Evolutionary conservation across 257 asterid species (phyloP), one percentile per base, ranked within the genome.

Genomic region (Salvia splendens): DNA sequence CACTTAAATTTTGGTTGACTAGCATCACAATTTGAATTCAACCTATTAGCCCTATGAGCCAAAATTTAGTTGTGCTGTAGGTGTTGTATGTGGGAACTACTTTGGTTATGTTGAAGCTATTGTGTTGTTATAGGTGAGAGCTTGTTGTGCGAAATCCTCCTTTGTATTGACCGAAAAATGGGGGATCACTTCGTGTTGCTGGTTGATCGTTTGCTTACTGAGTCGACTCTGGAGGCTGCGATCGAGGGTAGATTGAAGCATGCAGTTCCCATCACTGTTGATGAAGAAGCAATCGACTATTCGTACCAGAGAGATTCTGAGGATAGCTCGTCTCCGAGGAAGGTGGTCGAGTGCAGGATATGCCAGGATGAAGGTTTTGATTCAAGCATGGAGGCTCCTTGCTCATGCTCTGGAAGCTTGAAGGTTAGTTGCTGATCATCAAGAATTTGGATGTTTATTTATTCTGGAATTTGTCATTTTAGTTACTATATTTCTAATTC

Each of bases 121-220:
- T 70, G 74, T 67, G 33, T 69, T 62, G 12, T 68, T 50, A 28
- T 58, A 77, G 82, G 74, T 33, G 42, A 64, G 46, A 20, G 62
- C 40, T 72, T 49, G 9, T 66, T 4, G 55, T 52, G 3, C 38
- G 42, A 48, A 28, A 63, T 52, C 41, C 59, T 36, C 47, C 28
- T 41, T 67, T 15, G 17, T 64, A 24, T 45, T 11, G 51, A 64
- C 52, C 5, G 30, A n/a, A 79, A 32, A 55, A 89, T 93, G 99
- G 99, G 97, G 58, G 99, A 93, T 83, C 99, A 93, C 73, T 90
- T 93, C 71, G 97, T 90, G 67, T 78, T 93, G 83, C 84, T 93
- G 72, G 99, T 93, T 6, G 99, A 90, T 84, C 95, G 95, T 1
- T 80, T 93, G 88, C 89, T 93, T 32, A 93, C 99, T 0, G 99